phyloP scores from a whole-genome alignment of 208 protist genomes.

The Acanthamoeba castellanii region DNA sequence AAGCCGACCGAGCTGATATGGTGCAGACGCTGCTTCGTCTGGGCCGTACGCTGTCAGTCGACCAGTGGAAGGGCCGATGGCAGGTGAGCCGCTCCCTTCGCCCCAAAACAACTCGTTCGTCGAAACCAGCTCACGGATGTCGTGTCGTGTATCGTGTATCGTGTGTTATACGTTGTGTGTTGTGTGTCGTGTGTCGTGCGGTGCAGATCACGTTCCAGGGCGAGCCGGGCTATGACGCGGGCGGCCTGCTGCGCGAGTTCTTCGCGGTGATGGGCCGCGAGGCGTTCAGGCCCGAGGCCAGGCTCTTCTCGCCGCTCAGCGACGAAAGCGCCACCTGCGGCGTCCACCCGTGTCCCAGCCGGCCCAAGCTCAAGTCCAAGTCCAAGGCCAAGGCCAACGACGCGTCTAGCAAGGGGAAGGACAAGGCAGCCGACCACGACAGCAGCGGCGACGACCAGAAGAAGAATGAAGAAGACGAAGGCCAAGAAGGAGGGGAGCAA shows the following conservation, averaged over 20 bases:
- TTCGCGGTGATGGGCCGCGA: slow-evolving; percentile 8
- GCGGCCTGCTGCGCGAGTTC: slow-evolving; percentile 35
- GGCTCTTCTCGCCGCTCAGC: slow-evolving; percentile 31
- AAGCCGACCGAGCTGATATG: neutral
- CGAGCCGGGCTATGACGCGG: slow-evolving; percentile 30
- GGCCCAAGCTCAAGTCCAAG: neutral
- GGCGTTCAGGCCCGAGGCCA: neutral
- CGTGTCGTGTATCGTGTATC: too few species aligned
- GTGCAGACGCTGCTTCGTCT: neutral
- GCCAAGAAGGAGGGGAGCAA: too few species aligned
- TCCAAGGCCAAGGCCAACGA: too few species aligned
- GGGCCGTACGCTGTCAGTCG: neutral
- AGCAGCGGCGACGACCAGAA: too few species aligned
- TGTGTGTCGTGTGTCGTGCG: neutral
- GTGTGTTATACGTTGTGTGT: too few species aligned
- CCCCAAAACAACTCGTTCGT: neutral
- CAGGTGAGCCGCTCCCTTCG: neutral
- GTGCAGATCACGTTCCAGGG: slow-evolving; percentile 11
- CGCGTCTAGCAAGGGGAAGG: too few species aligned
- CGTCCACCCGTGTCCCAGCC: neutral
- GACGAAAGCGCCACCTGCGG: neutral
- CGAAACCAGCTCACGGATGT: neutral
- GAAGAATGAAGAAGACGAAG: too few species aligned
- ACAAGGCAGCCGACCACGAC: too few species aligned
- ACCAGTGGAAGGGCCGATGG: neutral